These are phyloP conservation scores for Trichoderma atroviride DNA, from an alignment of 2,329 filamentous ascomycete species.

Conservation along the genomic window DNA sequence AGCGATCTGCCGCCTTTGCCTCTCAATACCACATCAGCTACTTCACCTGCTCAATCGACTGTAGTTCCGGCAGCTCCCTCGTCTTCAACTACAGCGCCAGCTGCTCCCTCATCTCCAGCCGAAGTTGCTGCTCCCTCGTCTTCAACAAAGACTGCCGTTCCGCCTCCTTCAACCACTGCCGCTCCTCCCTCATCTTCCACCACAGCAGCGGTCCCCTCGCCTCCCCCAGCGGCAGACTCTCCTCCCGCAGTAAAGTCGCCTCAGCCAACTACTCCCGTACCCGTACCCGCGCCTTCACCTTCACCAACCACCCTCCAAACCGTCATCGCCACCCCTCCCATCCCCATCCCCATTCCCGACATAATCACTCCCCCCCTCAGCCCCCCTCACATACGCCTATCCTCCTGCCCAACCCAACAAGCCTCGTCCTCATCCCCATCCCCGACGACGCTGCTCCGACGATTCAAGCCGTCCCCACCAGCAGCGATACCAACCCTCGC, in stretches of 20 bases:
- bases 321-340: not conserved
- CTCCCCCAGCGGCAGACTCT: conserved; percentile 32
- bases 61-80: conserved; percentile 12
- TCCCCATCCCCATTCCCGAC: not conserved
- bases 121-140: conserved; percentile 1
- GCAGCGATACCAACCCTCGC: not conserved
- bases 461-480: conserved; percentile 4
- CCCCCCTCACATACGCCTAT: not conserved
- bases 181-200: conserved; percentile 16
- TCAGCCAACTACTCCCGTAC: not conserved
- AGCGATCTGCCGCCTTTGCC: conserved; percentile 30
- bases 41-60: conserved; percentile 13
- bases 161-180: too few relatives aligned
- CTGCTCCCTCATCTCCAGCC: not conserved
- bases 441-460: conserved; percentile 29
- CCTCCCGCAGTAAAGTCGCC: conserved; percentile 34
- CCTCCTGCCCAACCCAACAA: conserved; percentile 29
- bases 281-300: conserved; percentile 28
- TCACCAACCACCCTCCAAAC: conserved; percentile 28
- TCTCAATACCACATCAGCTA: conserved; percentile 10
- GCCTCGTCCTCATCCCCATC: conserved; percentile 37
- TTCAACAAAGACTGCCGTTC: not conserved
- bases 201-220: not conserved
- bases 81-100: not conserved
- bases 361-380: conserved; percentile 4